Percentiles rank a stretch among this genome's conserved stretches.
Conservation (phyloP, 2,329 filamentous ascomycete species). For the Neurospora crassa region DNA sequence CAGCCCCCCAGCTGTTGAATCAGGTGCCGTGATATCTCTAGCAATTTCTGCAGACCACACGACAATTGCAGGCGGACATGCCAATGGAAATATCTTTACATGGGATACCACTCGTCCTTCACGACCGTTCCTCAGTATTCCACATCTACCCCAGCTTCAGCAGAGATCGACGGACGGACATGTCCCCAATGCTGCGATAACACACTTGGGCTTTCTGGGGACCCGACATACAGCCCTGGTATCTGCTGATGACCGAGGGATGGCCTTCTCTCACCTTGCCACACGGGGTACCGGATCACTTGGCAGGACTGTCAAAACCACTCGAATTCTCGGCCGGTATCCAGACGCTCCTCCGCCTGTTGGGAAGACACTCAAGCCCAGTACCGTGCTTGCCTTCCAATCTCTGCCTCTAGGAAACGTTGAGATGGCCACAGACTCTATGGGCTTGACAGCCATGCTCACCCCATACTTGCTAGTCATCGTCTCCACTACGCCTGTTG, state of each 20-base stretch:
- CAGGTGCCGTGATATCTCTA: constrained; percentile 75
- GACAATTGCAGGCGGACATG: constrained; percentile 83
- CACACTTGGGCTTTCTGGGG: constrained; percentile 90
- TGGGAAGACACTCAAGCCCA: constrained; percentile 72
- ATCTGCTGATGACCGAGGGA: constrained; percentile 87
- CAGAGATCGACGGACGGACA: constrained; percentile 72
- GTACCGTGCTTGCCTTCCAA: constrained; percentile 86
- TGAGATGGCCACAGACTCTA: constrained; percentile 73
- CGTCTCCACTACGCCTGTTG: constrained; percentile 91
- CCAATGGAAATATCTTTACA: constrained; percentile 85
- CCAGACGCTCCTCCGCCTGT: constrained; percentile 56
- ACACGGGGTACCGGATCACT: constrained; percentile 83
- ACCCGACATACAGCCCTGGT: constrained; percentile 90
- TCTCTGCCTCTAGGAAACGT: constrained; percentile 89
- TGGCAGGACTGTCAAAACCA: constrained; percentile 78
- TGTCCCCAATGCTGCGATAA: constrained; percentile 63
- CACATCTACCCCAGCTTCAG: constrained; percentile 58
- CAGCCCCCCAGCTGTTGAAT: constrained; percentile 63
- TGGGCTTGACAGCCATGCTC: constrained; percentile 89
- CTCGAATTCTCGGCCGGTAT: constrained; percentile 83
- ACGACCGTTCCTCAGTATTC: constrained; percentile 80
- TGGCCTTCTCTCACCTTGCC: constrained; percentile 97
- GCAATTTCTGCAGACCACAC: constrained; percentile 91
- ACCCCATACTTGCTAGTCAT: constrained; percentile 94
- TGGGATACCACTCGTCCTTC: constrained; percentile 85